Conservation (phyloP, 805 yeast species). For the Wickerhamiella siamensis region DNA sequence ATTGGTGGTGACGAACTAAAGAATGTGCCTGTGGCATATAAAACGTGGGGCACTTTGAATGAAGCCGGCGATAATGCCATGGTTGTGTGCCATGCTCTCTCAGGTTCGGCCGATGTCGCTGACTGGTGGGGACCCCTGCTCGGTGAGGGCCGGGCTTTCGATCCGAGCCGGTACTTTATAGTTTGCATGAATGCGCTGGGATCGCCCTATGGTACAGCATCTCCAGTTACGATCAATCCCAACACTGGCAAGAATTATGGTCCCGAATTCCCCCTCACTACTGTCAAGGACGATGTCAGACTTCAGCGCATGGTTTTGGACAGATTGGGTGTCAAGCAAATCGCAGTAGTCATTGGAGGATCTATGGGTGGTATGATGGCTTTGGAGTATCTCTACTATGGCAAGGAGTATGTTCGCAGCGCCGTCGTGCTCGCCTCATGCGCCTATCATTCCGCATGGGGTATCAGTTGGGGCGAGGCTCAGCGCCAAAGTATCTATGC, state of each 20-base stretch:
- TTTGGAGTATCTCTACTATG: constrained; percentile 71
- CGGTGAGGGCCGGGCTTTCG: constrained; percentile 78
- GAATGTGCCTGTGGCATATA: constrained; percentile 84
- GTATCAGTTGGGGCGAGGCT: constrained; percentile 97
- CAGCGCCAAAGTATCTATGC: constrained; percentile 92
- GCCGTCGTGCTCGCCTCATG: constrained; percentile 83
- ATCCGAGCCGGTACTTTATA: constrained; percentile 73
- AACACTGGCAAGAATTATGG: constrained; percentile 71
- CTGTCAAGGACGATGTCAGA: constrained; percentile 83
- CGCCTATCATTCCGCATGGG: constrained; percentile 95
- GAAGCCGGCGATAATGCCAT: constrained; percentile 56
- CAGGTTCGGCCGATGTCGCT: constrained; percentile 87
- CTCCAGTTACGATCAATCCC: constrained; percentile 76
- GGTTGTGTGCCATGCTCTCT: constrained; percentile 89
- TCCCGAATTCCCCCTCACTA: constrained; percentile 86
- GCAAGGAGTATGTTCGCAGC: constrained; percentile 48
- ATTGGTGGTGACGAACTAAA: constrained; percentile 53
- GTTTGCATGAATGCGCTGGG: constrained; percentile 88
- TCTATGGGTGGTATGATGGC: constrained; percentile 99
- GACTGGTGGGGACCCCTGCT: constrained; percentile 99
- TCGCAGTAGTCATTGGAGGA: constrained; percentile 87
- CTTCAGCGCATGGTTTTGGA: constrained; percentile 69
- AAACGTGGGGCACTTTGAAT: constrained; percentile 86
- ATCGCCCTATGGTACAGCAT: constrained; percentile 90
- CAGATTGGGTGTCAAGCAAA: constrained; percentile 56